Evolutionary conservation across 2,329 filamentous ascomycete genomes (phyloP).

Genomic region (Colletotrichum lindemuthianum): DNA sequence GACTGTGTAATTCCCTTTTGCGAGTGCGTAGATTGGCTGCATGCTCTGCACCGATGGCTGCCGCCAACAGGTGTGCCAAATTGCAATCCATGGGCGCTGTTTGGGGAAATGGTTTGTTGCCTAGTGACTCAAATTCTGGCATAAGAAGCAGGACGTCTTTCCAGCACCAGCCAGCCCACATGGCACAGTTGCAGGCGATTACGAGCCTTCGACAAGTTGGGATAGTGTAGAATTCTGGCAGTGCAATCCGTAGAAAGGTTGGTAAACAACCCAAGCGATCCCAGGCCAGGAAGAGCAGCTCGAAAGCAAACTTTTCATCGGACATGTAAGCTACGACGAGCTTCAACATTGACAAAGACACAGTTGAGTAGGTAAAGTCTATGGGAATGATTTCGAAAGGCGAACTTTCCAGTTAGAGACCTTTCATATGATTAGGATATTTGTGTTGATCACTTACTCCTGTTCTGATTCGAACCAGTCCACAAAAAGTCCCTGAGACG

Average conservation of each 20-base stretch:
- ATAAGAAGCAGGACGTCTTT: background rate
- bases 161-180: background rate
- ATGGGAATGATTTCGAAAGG: no score
- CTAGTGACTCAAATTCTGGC: background rate
- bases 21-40: no score
- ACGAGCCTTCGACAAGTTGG: fast-evolving
- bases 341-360: no score
- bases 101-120: background rate
- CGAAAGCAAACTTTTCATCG: no score
- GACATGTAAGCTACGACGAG: background rate
- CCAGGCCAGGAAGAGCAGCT: no score
- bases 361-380: no score
- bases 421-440: no score
- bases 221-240: background rate
- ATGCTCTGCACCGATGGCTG: background rate
- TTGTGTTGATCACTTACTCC: no score
- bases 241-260: no score
- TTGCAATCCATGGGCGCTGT: fast-evolving
- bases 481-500: background rate
- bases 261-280: fast-evolving
- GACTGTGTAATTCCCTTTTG: no score
- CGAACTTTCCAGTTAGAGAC: background rate
- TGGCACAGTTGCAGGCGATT: background rate
- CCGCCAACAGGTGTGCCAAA: background rate
- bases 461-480: no score